These are phyloP conservation scores for Bolboschoenoplectus hybrid DNA, from an alignment of 202 grass and related monocot species.

Conservation along the genomic window DNA sequence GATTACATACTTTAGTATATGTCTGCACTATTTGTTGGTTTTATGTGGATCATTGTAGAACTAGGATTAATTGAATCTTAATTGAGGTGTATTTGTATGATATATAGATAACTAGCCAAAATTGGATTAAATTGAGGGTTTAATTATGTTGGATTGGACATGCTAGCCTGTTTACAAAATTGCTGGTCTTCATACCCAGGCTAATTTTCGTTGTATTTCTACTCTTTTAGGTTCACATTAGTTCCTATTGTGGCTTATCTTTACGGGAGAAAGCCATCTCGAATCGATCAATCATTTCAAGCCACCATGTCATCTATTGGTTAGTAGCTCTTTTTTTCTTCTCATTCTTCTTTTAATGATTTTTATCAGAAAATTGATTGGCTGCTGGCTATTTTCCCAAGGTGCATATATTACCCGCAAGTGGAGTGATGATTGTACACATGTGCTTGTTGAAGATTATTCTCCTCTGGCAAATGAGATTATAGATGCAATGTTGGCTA, in stretches of 20 bases:
- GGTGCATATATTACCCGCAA: conserved; percentile 72
- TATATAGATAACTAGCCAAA: conserved; percentile 19
- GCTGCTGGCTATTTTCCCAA: conserved; percentile 35
- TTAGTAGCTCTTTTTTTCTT: conserved; percentile 48
- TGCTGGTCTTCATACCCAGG: background rate
- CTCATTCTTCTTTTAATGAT: conserved; percentile 15
- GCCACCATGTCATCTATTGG: conserved; percentile 73
- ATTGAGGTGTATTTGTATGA: background rate
- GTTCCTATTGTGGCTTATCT: conserved; percentile 66
- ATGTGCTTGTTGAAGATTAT: conserved; percentile 82
- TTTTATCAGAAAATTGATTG: conserved; percentile 8
- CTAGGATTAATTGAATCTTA: conserved; percentile 22
- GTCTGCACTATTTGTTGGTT: background rate
- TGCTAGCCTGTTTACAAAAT: background rate
- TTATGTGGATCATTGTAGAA: background rate
- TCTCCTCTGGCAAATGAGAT: conserved; percentile 70
- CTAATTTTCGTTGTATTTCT: background rate
- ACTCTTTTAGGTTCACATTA: conserved; percentile 69
- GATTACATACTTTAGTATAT: background rate
- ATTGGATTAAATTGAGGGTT: conserved; percentile 11
- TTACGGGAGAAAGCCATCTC: conserved; percentile 50
- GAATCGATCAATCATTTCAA: conserved; percentile 61
- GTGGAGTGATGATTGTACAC: conserved; percentile 77
- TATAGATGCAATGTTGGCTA: conserved; percentile 71
- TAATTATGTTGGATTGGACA: background rate